Conservation (phyloP, 2,329 filamentous ascomycete species). For the Colletotrichum limetticola region DNA sequence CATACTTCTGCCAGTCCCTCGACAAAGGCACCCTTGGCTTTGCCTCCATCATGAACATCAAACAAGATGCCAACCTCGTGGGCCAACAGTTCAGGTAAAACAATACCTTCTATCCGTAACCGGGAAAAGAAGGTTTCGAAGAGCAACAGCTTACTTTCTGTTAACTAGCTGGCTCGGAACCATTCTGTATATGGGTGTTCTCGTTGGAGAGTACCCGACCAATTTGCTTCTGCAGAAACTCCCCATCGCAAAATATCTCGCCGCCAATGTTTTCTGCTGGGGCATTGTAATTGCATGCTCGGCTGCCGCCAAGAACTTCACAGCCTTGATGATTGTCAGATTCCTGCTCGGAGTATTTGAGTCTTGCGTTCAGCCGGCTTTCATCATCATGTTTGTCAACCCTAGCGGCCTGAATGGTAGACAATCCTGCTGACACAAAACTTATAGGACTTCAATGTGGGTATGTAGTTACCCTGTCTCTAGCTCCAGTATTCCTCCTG, state of each 20-base stretch:
- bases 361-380: constrained; percentile 51
- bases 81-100: constrained; percentile 44
- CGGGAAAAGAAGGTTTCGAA: constrained; percentile 31
- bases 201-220: constrained; percentile 69
- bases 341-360: constrained; percentile 38
- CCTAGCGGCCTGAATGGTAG: too few relatives aligned
- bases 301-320: constrained; percentile 28
- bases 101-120: too few relatives aligned
- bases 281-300: constrained; percentile 52
- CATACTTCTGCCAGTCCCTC: constrained; percentile 55
- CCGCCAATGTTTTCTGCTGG: constrained; percentile 52
- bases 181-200: constrained; percentile 67
- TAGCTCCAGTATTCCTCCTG: not conserved
- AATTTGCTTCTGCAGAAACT: constrained; percentile 64
- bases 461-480: not conserved
- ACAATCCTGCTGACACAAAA: not conserved
- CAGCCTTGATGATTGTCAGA: constrained; percentile 32
- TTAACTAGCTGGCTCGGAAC: constrained; percentile 67
- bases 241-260: constrained; percentile 18
- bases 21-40: constrained; percentile 49
- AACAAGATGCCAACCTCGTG: constrained; percentile 58
- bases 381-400: constrained; percentile 49
- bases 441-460: constrained; percentile 51
- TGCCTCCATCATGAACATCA: constrained; percentile 64
- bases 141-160: constrained; percentile 40